phyloP scores from a whole-genome alignment of 345 rosid genomes.

The Murraya paniculata region DNA sequence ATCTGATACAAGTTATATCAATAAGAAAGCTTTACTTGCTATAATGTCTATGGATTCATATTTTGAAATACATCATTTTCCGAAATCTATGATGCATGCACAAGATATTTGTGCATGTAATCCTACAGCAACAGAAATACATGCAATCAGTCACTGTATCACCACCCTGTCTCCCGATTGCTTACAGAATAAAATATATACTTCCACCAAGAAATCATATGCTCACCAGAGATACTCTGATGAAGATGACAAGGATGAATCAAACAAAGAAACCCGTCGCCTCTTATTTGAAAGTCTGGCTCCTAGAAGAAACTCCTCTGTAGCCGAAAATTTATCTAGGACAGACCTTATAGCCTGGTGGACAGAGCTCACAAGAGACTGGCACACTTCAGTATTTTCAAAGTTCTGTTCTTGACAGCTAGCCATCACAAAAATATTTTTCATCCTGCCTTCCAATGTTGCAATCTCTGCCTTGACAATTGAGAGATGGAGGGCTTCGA shows the following conservation, averaged over 20 bases:
- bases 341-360: constrained; percentile 34
- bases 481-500: constrained; percentile 34
- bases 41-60: not conserved
- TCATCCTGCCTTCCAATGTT: constrained; percentile 42
- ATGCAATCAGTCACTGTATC: constrained; percentile 11
- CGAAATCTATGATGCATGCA: not conserved
- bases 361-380: constrained; percentile 28
- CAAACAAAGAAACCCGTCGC: constrained; percentile 28
- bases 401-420: constrained; percentile 13
- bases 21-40: not conserved
- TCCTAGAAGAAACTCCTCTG: constrained; percentile 31
- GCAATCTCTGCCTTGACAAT: constrained; percentile 39
- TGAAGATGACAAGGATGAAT: constrained; percentile 32
- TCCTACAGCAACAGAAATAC: constrained; percentile 8
- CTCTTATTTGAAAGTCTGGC: constrained; percentile 34
- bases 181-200: not conserved
- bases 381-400: constrained; percentile 17
- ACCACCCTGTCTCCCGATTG: not conserved
- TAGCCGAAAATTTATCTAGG: constrained; percentile 34
- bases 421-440: constrained; percentile 27
- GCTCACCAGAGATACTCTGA: constrained; percentile 25
- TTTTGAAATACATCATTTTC: not conserved
- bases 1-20: not conserved
- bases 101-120: not conserved
- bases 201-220: constrained; percentile 1